Evolutionary conservation across 2,329 filamentous ascomycete genomes (phyloP), one percentile per base, ranked within the genome.

Genomic region (Trichothecium roseum): DNA sequence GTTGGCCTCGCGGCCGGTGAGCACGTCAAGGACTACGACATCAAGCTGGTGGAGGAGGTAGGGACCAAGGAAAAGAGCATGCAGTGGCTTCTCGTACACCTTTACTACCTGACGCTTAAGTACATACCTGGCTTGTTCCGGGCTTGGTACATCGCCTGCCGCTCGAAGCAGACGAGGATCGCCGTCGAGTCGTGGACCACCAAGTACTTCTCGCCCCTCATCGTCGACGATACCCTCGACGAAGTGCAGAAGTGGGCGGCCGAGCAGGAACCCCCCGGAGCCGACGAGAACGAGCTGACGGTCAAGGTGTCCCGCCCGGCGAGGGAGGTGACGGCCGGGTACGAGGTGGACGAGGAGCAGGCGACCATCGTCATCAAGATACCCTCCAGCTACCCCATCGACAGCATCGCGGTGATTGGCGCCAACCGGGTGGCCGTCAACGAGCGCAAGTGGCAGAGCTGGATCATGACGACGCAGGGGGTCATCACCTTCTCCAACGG

Each of bases 401-500:
- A 86, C 17, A 71, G 74, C 2, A 84, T 93, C 2, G 67, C 74
- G 8, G 87, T 96, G 1, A 67, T 78, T 3, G 80, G 86, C 8
- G 64, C 88, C 15, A 85, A 82, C 47, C 80, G 89, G 10, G 86
- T 96, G 2, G 86, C 84, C 1, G 85, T 95, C 18, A 81, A 79
- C 40, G 88, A 96, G 52, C 80, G 80, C 56, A 94, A 91, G 53
- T 98, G 91, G 89, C 80, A 86, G 57, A 81, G 72, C 41, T 95
- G 89, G 88, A 69, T 95, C 41, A 72, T 85, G 50, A 86, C 80
- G 7, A 89, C 85, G 4, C 84, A 95, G 47, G 88, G 86, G 4
- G 86, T 91, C 30, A 95, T 98, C 48, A 89, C 85, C 29, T 94
- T 96, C 52, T 84, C 85, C 42, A 89, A 91, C 50, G 87, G 87